phyloP scores from a whole-genome alignment of 257 asterid species.

The Solanum rostratum region DNA sequence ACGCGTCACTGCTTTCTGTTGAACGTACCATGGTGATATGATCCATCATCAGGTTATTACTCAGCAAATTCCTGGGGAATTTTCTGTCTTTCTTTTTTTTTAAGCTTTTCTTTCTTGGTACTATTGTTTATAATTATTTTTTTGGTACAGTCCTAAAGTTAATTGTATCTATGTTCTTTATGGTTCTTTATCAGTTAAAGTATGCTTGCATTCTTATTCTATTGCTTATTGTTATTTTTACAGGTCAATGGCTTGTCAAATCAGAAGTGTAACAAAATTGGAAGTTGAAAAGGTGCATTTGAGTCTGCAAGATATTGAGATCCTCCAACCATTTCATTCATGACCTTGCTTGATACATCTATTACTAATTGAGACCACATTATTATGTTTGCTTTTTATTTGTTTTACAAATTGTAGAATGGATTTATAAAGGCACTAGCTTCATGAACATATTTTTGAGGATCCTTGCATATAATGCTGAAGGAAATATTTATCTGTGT shows the following conservation, averaged over 20 bases:
- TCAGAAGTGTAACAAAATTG: conserved; percentile 33
- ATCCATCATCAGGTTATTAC: background rate
- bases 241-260: conserved; percentile 46
- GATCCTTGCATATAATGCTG: background rate
- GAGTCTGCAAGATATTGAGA: background rate
- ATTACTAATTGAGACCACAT: background rate
- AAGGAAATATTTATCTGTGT: background rate
- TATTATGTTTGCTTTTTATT: background rate
- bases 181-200: background rate
- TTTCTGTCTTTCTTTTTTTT: background rate
- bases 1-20: background rate
- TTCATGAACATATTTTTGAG: background rate
- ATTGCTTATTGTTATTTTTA: conserved; percentile 8
- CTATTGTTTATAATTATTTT: background rate
- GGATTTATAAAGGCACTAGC: background rate
- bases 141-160: background rate
- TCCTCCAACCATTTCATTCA: background rate
- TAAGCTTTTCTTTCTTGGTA: background rate
- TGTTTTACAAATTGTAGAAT: background rate
- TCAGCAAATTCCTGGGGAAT: background rate
- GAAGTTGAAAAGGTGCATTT: conserved; percentile 61
- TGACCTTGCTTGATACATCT: background rate
- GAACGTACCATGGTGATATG: background rate
- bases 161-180: background rate
- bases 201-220: conserved; percentile 4